Base-by-base conservation (phyloP, 1,284 basidiomycete species). In the Exobasidium rhododendri region DNA sequence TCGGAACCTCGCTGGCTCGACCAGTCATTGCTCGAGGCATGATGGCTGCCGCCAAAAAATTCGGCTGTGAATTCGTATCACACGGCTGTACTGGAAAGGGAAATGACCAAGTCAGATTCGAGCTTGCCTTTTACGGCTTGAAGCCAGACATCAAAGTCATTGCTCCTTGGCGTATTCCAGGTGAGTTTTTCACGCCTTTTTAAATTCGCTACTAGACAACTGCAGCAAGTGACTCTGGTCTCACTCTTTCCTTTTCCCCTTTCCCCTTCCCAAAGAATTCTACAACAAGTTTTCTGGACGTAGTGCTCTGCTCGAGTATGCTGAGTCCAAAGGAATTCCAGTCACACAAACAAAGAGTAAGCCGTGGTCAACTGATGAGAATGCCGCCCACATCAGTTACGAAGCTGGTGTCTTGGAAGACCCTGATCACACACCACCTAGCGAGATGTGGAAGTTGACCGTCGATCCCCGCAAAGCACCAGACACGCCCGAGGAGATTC, bases 381-480 rank as follows among this genome's bases (percentile, higher is more conserved):
- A 98, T 84, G 85, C 98, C 61, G 97, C 96, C 88, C 94, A 99
- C 85, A 98, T 97, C 82, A 98, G 94, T 24, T 98, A 97, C 83
- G 94, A 99, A 82, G 94, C 94, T 31, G 94, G 94, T 62, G 97
- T 98, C 81, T 88, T 98, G 68, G 96, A 99, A 81, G 91, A 98
- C 81, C 94, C 94, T 71, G 87, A 96, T 85, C 88, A 85, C 67
- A 97, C 93, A 7, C 94, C 96, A 61, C 94, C 94, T 30, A 82
- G 82, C n/a, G 94, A 98, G 84, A 99, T 99, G 94, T 99, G 96
- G 94, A 97, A 97, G 82, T 87, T 98, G 71, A 97, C 92, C 67
- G 85, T 85, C 67, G 85, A 89, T 32, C 89, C 92, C 58, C 88
- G 92, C 78, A 82, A 88, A 61, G 92, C 94, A 4, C 93, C 94